Evolutionary conservation across 1,284 basidiomycete species (phyloP), one percentile per base, ranked within the genome.

Genomic region (Cutaneotrichosporon cutaneum): DNA sequence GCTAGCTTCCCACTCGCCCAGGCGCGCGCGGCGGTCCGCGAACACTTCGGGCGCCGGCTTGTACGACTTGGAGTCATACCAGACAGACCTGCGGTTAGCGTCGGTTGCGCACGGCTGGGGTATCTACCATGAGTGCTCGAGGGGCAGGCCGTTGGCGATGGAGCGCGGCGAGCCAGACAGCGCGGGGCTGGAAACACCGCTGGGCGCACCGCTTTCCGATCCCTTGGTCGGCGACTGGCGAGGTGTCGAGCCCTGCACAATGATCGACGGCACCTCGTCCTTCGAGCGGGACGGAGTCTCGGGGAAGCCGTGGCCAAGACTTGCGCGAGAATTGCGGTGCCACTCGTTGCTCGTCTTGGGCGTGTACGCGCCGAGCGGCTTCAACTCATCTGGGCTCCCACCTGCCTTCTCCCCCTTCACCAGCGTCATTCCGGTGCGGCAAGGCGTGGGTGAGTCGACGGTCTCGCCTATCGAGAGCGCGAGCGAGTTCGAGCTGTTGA

Each of bases 51-150:
- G 57, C 3, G 84, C 85, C 64, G 88, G 87, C 57, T 81, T 82
- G 76, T 88, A 90, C 45, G 86, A 78, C 81, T 93, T 93, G 16
- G 87, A 85, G 75, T 96, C 93, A 76, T 92, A 92, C 79, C 86
- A 94, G 60, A 95, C 83, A 4, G 90, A 93, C 92, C 90, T 90
- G 70, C 26, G 1, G 56, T 60, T 26, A 63, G 61, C 5, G n/a
- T 3, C 32, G 2, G 14, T 13, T 13, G 36, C 22, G 3, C 16
- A 35, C 21, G 16, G n/a, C n/a, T 22, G 18, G 24, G n/a, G 10
- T 16, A 82, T 86, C 69, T 62, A 90, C 91, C 92, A 95, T 60
- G 85, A 75, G 77, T 89, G 89, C 72, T 90, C 88, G 32, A 95
- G 81, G 3, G 92, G 92, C 73, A 92, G 90, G 73, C 90, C 89